Evolutionary conservation across 805 yeast species (phyloP), one percentile per base, ranked within the genome.

Genomic region (Yarrowia sp.): DNA sequence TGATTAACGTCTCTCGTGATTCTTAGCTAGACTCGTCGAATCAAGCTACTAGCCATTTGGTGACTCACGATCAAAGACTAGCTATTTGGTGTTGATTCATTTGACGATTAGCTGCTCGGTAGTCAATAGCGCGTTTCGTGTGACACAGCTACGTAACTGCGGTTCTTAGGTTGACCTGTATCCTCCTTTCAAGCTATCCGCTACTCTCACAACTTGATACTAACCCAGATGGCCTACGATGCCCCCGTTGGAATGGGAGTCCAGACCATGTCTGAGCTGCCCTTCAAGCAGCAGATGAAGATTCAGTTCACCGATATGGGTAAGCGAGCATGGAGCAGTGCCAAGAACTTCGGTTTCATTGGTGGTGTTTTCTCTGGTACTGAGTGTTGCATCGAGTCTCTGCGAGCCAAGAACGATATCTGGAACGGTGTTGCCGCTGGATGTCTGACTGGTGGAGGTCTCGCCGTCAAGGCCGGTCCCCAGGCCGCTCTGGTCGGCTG

Each of bases 361-460:
- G 98, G 98, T 75, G 85, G 90, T 82, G 88, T 94, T 38, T 93
- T 89, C 77, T 85, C 97, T 8, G 98, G 97, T 53, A 94, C 92
- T 1, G 98, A 93, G 76, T 93, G 98, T 81, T 84, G 88, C 55
- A 86, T 93, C 63, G 98, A 93, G 77, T 86, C 95, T 38, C 74
- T 86, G 66, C 83, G 98, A 74, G 98, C 97, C 1, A 92, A 91
- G 75, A 92, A 90, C 75, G 99, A 95, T 78, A 85, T 94, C 11
- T 92, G 89, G 80, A 95, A 95, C 77, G 97, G 98, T 55, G 86
- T 91, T 2, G 84, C 86, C 53, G 98, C 98, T 4, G 99, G 99
- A 1, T 95, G 98, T 79, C 82, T 94, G 45, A 95, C 99, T 0
- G 99, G 99, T 53, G 99, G 97, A 42, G 98, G 97, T 0, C 83